Evolutionary conservation across 768 basidiomycete genomes (phyloP), one percentile per base, ranked within the genome.

Genomic region (Gloeophyllum trabeum): DNA sequence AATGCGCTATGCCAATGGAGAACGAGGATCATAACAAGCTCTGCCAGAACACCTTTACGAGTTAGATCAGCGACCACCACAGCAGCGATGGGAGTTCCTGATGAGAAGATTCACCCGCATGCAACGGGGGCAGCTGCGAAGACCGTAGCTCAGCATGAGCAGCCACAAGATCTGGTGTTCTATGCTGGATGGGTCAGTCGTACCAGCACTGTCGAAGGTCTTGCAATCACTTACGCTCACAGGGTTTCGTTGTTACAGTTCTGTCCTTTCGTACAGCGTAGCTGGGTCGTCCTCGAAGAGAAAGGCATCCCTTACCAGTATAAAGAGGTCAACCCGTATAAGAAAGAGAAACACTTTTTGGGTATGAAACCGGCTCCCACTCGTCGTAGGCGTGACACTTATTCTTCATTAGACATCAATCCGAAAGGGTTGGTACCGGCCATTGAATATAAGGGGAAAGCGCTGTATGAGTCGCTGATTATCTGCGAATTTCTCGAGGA

Each of bases 391-490:
- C 32, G 40, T 24, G 34, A 10, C 30, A 34, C n/a, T n/a, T n/a
- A n/a, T n/a, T n/a, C n/a, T n/a, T n/a, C 23, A 46, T 52, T 24
- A 37, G 65, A 63, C 24, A 69, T 84, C 50, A 81, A 81, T 46
- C 81, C 82, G 0, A 79, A 76, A 50, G 81, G 82, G 4, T 69
- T 83, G 35, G 80, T 85, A 7, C 81, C 81, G 0, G 63, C 70
- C 0, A 63, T 77, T 53, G 70, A 72, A 41, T 71, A 72, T 43
- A 53, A 61, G 24, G 63, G 61, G 14, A 69, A 66, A 43, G 73
- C 76, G 1, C 53, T 84, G 4, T 78, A 82, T 59, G 81, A 83
- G 48, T 77, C 75, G 3, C 65, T 77, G 41, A 63, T 82, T 39
- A 57, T 83, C 35, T 69, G 70, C 56, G 79, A 83, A 55, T 79